Evolutionary conservation across 2,329 filamentous ascomycete species (phyloP), one percentile per base, ranked within the genome.

Genomic region (Beauveria varroae): DNA sequence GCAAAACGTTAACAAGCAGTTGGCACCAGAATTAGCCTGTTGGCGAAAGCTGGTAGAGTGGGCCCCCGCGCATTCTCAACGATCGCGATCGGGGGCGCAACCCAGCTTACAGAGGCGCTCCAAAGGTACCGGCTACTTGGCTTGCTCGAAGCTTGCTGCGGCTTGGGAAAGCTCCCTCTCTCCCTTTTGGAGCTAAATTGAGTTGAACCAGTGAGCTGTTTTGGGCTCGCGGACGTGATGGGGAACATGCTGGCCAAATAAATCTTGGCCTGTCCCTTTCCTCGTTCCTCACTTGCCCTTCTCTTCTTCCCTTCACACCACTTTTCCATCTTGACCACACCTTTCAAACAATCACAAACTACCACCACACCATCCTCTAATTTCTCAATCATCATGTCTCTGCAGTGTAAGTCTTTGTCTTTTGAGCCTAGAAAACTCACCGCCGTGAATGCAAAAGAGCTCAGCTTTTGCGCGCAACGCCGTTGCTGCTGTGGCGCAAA

Each of bases 401-500:
- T 85, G 66, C 81, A 84, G 74, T 85, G 81, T 84, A 71, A 74
- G 81, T 77, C 10, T 24, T 26, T 16, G 8, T 16, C 22, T 18
- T 43, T 40, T 10, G 14, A 43, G 24, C 57, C 9, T 37, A 24
- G 22, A 24, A 14, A 47, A 3, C 22, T 26, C 44, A 16, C 44
- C 5, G 3, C 1, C 52, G 47, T 57, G 59, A 41, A 26, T 57
- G 5, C 34, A 37, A 37, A 34, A 16, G 14, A 34, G 34, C 34
- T 37, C 34, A 16, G 34, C 14, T 37, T 14, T 30, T 14, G 26
- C 53, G 41, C 51, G 37, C 55, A 20, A 22, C 30, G 22, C 41
- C 12, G 43, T 14, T 24, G 54, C 26, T 57, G 14, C n/a, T 52
- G 16, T 37, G 43, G 43, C 50, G 43, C 50, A 60, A 53, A 55